phyloP scores from a whole-genome alignment of 2,329 filamentous ascomycete genomes.

The Ophiostoma piceae region DNA sequence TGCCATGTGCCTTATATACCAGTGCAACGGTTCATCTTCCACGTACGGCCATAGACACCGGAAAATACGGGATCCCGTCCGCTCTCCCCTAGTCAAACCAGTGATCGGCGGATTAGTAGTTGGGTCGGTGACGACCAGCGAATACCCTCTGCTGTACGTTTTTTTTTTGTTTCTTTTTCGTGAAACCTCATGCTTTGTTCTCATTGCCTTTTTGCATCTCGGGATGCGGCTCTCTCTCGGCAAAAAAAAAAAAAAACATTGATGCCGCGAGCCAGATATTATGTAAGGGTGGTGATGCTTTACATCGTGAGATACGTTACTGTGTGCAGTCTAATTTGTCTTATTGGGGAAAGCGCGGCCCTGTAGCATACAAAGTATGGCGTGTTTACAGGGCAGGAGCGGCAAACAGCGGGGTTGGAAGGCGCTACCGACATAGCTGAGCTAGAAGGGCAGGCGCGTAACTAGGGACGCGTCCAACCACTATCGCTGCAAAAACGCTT shows the following conservation, averaged over 20 bases:
- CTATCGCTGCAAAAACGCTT: neutral
- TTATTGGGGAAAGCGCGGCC: neutral
- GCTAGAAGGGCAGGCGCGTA: neutral
- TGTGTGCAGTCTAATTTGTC: neutral
- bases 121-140: conserved; percentile 10
- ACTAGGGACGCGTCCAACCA: neutral
- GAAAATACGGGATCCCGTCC: conserved; percentile 9
- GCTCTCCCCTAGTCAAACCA: conserved; percentile 10
- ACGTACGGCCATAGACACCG: conserved; percentile 6
- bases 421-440: neutral
- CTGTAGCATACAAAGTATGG: neutral
- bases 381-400: conserved; percentile 12
- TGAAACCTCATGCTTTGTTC: too few relatives aligned
- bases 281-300: neutral
- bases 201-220: too few relatives aligned
- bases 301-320: too few relatives aligned
- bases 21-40: too few relatives aligned
- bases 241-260: too few relatives aligned
- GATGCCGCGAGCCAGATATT: neutral
- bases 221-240: too few relatives aligned
- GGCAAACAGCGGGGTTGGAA: conserved; percentile 19
- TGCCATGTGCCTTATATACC: too few relatives aligned
- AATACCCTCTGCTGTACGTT: conserved; percentile 10
- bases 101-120: conserved; percentile 9
- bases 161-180: neutral